Percentiles rank a stretch among this genome's conserved stretches.
Conservation (phyloP, 1,284 basidiomycete genomes). For the Rhodotorula sp. region DNA sequence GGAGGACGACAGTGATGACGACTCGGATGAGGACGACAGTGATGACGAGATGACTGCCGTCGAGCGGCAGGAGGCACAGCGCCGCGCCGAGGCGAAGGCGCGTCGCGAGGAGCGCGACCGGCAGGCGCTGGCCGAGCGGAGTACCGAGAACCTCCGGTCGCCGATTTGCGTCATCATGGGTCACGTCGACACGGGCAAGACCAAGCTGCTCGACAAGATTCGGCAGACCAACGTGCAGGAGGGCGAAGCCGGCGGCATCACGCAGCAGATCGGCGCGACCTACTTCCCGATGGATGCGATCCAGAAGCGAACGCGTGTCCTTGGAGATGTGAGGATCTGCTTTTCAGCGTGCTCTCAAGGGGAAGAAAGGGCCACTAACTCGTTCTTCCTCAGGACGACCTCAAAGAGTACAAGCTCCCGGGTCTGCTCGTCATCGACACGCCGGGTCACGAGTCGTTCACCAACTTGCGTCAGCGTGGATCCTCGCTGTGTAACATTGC, state of each 20-base stretch:
- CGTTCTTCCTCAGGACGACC: conserved; percentile 60
- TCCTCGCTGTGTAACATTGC: conserved; percentile 99
- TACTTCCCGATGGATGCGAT: conserved; percentile 99
- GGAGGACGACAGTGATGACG: conserved; percentile 54
- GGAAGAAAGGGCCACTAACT: not conserved
- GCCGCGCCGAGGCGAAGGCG: conserved; percentile 79
- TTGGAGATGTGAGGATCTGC: conserved; percentile 64
- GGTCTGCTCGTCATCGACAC: conserved; percentile 97
- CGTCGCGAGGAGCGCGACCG: conserved; percentile 79
- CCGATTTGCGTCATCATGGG: conserved; percentile 99
- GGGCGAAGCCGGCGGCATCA: conserved; percentile 99
- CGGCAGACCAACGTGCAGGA: conserved; percentile 99
- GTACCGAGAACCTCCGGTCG: conserved; percentile 86
- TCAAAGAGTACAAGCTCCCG: conserved; percentile 92
- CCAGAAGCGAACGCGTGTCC: conserved; percentile 82
- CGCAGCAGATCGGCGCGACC: conserved; percentile 99
- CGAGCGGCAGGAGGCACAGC: conserved; percentile 64
- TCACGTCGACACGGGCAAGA: conserved; percentile 99
- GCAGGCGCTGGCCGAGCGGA: conserved; percentile 81
- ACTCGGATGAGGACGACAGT: conserved; percentile 52
- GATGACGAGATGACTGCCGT: conserved; percentile 49
- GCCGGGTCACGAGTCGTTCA: conserved; percentile 99
- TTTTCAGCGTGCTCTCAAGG: not conserved
- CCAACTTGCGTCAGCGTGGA: conserved; percentile 92
- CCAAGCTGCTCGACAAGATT: conserved; percentile 97